Base-by-base conservation (phyloP, 2,329 filamentous ascomycete genomes). In the Botryotinia calthae region DNA sequence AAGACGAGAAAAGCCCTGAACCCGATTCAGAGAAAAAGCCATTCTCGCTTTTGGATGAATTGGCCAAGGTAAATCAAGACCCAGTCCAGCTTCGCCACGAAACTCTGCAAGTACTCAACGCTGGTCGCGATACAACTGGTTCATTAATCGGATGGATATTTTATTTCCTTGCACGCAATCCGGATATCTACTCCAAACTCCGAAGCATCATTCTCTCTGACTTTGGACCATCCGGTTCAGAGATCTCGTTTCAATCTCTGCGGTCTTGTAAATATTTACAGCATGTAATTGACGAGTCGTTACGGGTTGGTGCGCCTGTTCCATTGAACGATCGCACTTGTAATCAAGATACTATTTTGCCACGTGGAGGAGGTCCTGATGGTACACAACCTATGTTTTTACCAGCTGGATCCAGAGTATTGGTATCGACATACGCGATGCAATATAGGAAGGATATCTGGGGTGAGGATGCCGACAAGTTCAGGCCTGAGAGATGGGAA, bases 381-480 rank as follows among this genome's bases (percentile, higher is more conserved):
- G 78, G 79, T n/a, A 78, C 74, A 59, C 72, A 73, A 4, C 80
- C 81, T 0, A 74, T 83, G 14, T 79, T 81, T 31, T 72, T 83
- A 20, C 72, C 73, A 10, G 78, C 78, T 62, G 81, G 81, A 8
- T 48, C 51, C 16, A 4, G 71, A 71, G 25, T 64, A 70, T 75
- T 58, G 77, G 48, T 72, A 79, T 77, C 72, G 48, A 72, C 72
- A 40, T 80, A 79, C 69, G 74, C 74, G 7, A 79, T 83, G 75
- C 81, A 82, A 61, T 76, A 79, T 44, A 77, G 81, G 12, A 79
- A 78, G 9, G 88, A 90, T 73, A 84, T 94, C 40, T 95, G 92
- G 78, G 92, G 92, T 4, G 79, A 83, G 0, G 89, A 94, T 74
- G 83, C 46, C 83, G 74, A 79, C 1, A 79, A 78, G 70, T 78